A percentile compares a stretch with the other conserved stretches of the same genome.
Conservation (phyloP, 1,139 yeast genomes). For the Taphrina confusa region DNA sequence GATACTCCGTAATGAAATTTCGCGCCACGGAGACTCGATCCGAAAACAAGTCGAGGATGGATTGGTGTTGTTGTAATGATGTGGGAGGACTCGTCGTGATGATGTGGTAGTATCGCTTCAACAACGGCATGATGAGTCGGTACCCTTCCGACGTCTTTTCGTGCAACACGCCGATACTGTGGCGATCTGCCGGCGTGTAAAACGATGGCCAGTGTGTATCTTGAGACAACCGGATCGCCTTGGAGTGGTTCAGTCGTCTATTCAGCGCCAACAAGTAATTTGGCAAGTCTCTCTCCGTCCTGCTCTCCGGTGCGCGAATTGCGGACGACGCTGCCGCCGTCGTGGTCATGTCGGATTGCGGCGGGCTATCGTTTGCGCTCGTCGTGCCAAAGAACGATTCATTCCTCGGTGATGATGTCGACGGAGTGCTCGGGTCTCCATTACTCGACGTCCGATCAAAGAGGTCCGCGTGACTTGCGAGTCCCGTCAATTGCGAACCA, state of each 20-base stretch:
- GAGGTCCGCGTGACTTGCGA: not conserved
- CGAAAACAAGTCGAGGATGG: not conserved
- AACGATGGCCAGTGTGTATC: conserved; percentile 17
- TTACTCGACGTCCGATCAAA: no score
- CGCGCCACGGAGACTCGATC: conserved; percentile 3
- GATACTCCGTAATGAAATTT: conserved; percentile 11
- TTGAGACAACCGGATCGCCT: conserved; percentile 7
- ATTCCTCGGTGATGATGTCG: not conserved
- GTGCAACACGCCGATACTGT: conserved; percentile 17
- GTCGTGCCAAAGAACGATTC: not conserved
- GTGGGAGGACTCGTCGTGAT: conserved; percentile 11
- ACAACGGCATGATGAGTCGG: conserved; percentile 18
- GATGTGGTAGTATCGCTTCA: conserved; percentile 6
- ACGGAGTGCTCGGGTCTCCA: not conserved
- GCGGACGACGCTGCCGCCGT: not conserved
- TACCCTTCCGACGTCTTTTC: conserved; percentile 14
- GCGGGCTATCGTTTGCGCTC: not conserved
- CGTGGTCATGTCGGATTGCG: not conserved
- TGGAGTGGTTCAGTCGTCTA: conserved; percentile 16
- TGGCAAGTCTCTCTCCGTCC: conserved; percentile 17
- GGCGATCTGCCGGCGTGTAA: conserved; percentile 13
- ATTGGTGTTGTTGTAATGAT: not conserved
- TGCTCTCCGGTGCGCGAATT: not conserved
- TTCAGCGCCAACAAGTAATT: conserved; percentile 15
- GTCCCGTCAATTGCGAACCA: not conserved